Evolutionary conservation across 148 eudicot species (phyloP), one percentile per base, ranked within the genome.

Genomic region (Rhododendron molle): DNA sequence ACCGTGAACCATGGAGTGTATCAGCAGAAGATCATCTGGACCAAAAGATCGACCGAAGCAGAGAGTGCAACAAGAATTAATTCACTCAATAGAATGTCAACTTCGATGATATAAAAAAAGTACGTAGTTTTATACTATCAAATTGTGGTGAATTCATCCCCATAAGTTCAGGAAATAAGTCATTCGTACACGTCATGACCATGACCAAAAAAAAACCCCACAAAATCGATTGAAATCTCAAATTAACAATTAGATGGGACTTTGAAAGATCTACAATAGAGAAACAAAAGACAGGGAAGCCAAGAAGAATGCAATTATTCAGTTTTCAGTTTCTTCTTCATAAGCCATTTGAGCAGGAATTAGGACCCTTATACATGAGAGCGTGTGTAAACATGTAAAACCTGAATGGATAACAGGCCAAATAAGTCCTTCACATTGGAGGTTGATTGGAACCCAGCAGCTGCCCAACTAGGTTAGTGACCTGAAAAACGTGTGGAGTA

Each of bases 391-490:
- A 76, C 30, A 76, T 76, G 49, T 76, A 2, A 21, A 77, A 43
- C 36, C 52, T 43, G 23, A 78, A n/a, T 46, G n/a, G 16, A 12
- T 34, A 34, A 72, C 30, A 34, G 14, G 20, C 52, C 60, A 49
- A 28, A 54, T 23, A 67, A 12, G 82, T 76, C 50, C 28, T 50
- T 91, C 87, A 94, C 93, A 92, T 85, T 23, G 93, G 88, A 67
- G 94, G 94, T 50, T 84, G 91, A 78, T 88, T 92, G 73, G 94
- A 86, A 88, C 92, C 93, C 43, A 93, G 93, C 82, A 91, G 88
- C 85, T 94, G 98, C 18, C 98, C 98, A 40, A 94, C 88, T 5
- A 94, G 89, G 87, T 89, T 93, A n/a, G 92, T 94, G 79, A 93
- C 98, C 98, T 94, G 94, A 88, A 85, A 87, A 83, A 30, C 18